phyloP scores from a whole-genome alignment of 2,329 filamentous ascomycete species.

The Setomelanomma holmii region DNA sequence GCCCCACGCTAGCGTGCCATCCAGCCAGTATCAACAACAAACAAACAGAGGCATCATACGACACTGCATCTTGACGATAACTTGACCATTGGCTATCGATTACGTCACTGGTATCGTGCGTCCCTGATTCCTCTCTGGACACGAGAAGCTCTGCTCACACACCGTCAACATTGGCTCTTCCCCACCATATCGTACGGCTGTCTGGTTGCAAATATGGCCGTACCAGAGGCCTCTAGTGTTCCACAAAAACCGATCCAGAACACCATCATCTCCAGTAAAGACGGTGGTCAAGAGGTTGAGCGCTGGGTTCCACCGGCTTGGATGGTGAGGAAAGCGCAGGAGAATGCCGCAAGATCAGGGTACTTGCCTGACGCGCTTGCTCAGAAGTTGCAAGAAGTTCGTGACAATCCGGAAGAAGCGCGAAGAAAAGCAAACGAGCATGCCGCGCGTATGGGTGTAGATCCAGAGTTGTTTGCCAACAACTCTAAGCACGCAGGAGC shows the following conservation, averaged over 20 bases:
- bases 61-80: background rate
- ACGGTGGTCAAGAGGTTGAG: background rate
- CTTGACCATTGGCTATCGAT: too few relatives aligned
- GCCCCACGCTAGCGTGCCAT: background rate
- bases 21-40: background rate
- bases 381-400: conserved; percentile 2
- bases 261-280: background rate
- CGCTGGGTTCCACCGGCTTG: conserved; percentile 1
- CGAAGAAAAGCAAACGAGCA: background rate
- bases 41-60: background rate
- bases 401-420: background rate
- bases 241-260: too few relatives aligned
- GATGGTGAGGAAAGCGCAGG: conserved; percentile 6
- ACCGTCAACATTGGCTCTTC: too few relatives aligned
- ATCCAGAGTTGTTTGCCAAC: background rate
- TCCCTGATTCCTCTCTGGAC: too few relatives aligned
- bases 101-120: too few relatives aligned
- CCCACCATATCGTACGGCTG: too few relatives aligned
- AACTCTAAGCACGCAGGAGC: background rate
- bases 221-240: background rate
- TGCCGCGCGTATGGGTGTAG: background rate
- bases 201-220: background rate
- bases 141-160: too few relatives aligned
- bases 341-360: background rate
- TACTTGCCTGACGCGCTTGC: background rate